Conservation (phyloP, 805 yeast species). For the Zygotorulaspora florentina region DNA sequence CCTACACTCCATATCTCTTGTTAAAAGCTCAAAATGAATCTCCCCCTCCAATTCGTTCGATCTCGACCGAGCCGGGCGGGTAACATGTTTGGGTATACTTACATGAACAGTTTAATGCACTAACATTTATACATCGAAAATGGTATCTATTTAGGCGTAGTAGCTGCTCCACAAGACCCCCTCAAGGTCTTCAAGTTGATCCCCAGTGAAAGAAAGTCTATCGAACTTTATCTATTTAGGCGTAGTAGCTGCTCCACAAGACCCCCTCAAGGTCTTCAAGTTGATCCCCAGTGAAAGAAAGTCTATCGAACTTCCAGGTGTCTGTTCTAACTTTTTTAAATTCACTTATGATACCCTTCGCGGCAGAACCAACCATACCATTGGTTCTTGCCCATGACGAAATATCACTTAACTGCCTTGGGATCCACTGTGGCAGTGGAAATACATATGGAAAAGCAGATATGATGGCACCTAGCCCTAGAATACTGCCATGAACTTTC, state of each 20-base stretch:
- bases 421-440: slow-evolving; percentile 92
- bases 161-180: slow-evolving; percentile 93
- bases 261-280: slow-evolving; percentile 92
- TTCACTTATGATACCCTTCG: slow-evolving; percentile 72
- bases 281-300: slow-evolving; percentile 69
- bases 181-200: slow-evolving; percentile 84
- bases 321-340: slow-evolving; percentile 92
- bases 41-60: slow-evolving; percentile 1
- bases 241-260: slow-evolving; percentile 85
- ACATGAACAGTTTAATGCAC: too few relatives aligned
- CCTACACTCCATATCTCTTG: too few relatives aligned
- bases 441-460: slow-evolving; percentile 86
- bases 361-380: slow-evolving; percentile 78
- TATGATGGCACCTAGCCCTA: slow-evolving; percentile 84
- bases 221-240: slow-evolving; percentile 71
- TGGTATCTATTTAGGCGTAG: slow-evolving; percentile 49
- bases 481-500: slow-evolving; percentile 73
- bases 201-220: slow-evolving; percentile 63
- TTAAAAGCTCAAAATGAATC: too few relatives aligned
- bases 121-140: too few relatives aligned
- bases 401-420: slow-evolving; percentile 60
- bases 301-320: slow-evolving; percentile 90
- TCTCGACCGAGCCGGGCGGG: slow-evolving; percentile 1
- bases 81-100: background rate
- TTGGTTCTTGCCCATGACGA: slow-evolving; percentile 70